Conservation (phyloP, 2,329 filamentous ascomycete species). For the Botryosphaeria dothidea region DNA sequence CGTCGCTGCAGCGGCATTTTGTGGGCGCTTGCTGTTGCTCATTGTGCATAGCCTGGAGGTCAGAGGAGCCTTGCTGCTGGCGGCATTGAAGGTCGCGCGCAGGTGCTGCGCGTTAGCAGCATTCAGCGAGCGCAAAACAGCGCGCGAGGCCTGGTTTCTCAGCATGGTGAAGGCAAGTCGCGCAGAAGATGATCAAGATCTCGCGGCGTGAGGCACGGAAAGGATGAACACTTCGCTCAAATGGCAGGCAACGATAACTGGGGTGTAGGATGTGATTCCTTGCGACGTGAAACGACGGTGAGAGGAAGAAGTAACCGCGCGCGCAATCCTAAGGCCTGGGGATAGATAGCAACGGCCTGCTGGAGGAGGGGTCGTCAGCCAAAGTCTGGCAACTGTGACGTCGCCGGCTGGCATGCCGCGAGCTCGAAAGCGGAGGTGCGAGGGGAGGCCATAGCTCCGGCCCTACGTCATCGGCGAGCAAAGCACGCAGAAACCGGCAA, state of each 20-base stretch:
- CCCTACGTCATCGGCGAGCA: neutral
- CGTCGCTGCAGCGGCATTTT: slow-evolving; percentile 23
- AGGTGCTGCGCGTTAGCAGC: neutral
- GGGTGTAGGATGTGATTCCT: neutral
- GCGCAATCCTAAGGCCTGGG: neutral
- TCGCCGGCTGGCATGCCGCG: neutral
- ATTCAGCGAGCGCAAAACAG: slow-evolving; percentile 34
- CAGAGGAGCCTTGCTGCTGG: slow-evolving; percentile 24
- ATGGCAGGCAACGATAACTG: slow-evolving; percentile 24
- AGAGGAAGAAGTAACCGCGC: neutral
- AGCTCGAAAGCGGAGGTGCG: slow-evolving; percentile 2
- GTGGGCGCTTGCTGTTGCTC: slow-evolving; percentile 26
- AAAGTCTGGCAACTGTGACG: neutral
- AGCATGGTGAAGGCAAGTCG: slow-evolving; percentile 31
- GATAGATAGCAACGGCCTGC: neutral
- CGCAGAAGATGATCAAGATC: slow-evolving; percentile 21
- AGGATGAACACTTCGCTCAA: slow-evolving; percentile 7
- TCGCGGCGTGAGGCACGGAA: neutral
- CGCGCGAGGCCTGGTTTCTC: slow-evolving; percentile 36
- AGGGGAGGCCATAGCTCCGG: neutral
- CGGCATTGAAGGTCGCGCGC: slow-evolving; percentile 20
- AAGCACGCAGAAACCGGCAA: neutral
- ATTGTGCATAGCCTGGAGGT: slow-evolving; percentile 38
- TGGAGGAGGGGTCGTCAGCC: neutral
- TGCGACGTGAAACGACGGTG: neutral